These are phyloP conservation scores for Phytophthora podocarpi DNA, from an alignment of 352 stramenopile species.

Conservation along the genomic window DNA sequence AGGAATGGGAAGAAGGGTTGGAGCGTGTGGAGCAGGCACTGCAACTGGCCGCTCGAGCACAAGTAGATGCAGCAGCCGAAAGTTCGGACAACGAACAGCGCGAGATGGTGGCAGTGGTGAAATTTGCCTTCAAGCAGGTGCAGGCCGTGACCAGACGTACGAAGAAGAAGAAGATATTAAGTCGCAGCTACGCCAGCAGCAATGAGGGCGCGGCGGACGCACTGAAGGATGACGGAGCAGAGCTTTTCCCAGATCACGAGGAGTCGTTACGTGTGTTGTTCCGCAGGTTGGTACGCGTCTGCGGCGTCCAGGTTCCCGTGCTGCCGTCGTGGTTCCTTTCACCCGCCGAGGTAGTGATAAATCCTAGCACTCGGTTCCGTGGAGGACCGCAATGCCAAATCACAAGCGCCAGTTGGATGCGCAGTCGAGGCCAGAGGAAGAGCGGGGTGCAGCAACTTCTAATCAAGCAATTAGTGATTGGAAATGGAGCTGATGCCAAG, in stretches of 20 bases:
- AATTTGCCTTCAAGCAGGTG: constrained; percentile 50
- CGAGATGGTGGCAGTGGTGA: constrained; percentile 60
- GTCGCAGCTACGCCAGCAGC: constrained; percentile 23
- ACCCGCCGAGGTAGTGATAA: constrained; percentile 38
- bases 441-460: constrained; percentile 36
- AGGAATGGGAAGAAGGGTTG: constrained; percentile 51
- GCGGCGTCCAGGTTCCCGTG: constrained; percentile 48
- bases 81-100: constrained; percentile 28
- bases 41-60: constrained; percentile 30
- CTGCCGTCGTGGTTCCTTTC: constrained; percentile 61
- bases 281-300: constrained; percentile 48
- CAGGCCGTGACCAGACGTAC: constrained; percentile 25
- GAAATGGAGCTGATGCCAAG: not conserved
- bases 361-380: constrained; percentile 26
- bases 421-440: constrained; percentile 28
- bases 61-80: constrained; percentile 32
- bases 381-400: constrained; percentile 35
- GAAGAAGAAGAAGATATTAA: constrained; percentile 24
- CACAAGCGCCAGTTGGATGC: constrained; percentile 37
- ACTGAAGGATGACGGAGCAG: constrained; percentile 16
- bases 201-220: not conserved
- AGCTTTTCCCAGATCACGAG: constrained; percentile 42
- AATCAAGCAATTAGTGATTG: constrained; percentile 50
- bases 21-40: constrained; percentile 53
- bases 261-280: constrained; percentile 55